Base-by-base conservation (phyloP, 2,329 filamentous ascomycete genomes). In the Stenocarpella maydis region DNA sequence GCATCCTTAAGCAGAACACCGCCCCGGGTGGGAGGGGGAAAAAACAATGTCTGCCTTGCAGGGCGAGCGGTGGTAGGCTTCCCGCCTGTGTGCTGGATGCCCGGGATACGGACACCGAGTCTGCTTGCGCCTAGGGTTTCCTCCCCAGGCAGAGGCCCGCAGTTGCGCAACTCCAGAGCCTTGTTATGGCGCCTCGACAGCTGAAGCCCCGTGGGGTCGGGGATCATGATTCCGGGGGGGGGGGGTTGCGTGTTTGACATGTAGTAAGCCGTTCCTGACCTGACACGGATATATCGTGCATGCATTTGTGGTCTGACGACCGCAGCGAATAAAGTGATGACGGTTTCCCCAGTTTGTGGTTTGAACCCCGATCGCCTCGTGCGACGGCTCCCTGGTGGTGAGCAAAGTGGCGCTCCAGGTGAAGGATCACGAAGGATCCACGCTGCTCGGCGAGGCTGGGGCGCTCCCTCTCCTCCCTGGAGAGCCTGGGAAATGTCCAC, bases 401-500 rank as follows among this genome's bases (percentile, higher is more conserved):
- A 39, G 49, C 10, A 31, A 24, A 17, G 45, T 68, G 41, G 54
- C 37, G 24, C 34, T 34, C 31, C 41, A 28, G 69, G 21, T 26
- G 65, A 64, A 70, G 65, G 65, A 70, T 68, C 41, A 39, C 37
- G 54, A 34, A 60, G 65, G 53, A 63, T 60, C 21, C 24, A 21
- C 21, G 37, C 43, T 28, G 47, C 24, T 63, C 53, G 21, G 41
- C 55, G 37, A 43, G n/a, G 34, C 15, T 31, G 12, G 17, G 47
- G 28, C 31, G 45, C 21, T 39, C 47, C 31, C 39, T 31, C 41
- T 21, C 58, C 39, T 19, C 58, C 39, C 14, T 26, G 17, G 28
- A 21, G 15, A 14, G 19, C 10, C 7, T 21, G 17, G 28, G n/a
- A n/a, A 17, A 24, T 8, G 14, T 47, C 6, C 26, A 19, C 9